These are phyloP conservation scores for Hevea brasiliensis DNA, from an alignment of 345 rosid genomes.

Conservation along the genomic window DNA sequence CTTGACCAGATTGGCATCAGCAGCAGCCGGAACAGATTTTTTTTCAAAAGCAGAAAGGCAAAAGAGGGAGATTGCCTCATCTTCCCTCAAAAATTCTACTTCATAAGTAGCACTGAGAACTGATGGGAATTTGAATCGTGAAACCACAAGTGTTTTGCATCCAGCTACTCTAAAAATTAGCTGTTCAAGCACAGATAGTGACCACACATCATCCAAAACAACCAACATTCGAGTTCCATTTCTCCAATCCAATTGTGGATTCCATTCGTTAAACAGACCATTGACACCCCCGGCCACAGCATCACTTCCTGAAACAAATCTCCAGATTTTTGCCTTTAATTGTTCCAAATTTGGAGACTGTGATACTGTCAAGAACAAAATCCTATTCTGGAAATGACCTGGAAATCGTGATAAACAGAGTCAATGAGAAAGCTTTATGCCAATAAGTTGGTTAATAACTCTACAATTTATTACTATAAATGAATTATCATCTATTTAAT, in stretches of 20 bases:
- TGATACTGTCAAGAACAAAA: conserved; percentile 77
- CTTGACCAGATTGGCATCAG: conserved; percentile 51
- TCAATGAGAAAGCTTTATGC: background rate
- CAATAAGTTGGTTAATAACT: too few species aligned
- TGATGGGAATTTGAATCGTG: conserved; percentile 58
- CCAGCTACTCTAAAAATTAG: conserved; percentile 54
- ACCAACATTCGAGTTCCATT: conserved; percentile 40
- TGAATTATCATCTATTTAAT: background rate
- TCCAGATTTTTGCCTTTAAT: conserved; percentile 44
- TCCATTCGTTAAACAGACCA: conserved; percentile 36
- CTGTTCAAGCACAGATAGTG: conserved; percentile 49
- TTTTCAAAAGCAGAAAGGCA: conserved; percentile 74
- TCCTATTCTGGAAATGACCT: conserved; percentile 54
- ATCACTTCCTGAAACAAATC: conserved; percentile 43
- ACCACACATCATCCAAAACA: conserved; percentile 92
- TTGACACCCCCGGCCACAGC: conserved; percentile 24
- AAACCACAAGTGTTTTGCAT: conserved; percentile 70
- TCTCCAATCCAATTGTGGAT: conserved; percentile 32
- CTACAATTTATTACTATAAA: background rate
- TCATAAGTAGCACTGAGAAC: conserved; percentile 41
- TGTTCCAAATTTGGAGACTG: conserved; percentile 70
- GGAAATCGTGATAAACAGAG: conserved; percentile 13
- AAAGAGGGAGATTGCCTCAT: conserved; percentile 67
- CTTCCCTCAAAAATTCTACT: conserved; percentile 61
- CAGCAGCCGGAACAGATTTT: conserved; percentile 54